Conservation (phyloP, 2,329 filamentous ascomycete species). For the Fusarium anguioides region DNA sequence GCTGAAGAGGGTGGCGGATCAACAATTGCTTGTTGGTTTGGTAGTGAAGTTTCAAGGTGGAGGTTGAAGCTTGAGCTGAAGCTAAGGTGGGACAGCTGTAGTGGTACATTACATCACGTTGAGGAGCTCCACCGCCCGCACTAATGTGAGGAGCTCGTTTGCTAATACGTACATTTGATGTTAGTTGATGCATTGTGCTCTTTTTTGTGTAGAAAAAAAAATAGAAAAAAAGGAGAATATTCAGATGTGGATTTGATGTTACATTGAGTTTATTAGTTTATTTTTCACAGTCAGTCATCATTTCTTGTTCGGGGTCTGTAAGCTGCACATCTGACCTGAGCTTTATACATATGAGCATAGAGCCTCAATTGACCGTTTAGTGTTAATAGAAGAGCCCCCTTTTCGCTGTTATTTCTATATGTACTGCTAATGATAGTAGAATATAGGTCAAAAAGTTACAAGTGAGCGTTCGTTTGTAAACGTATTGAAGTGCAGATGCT, state of each 20-base stretch:
- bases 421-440: not conserved
- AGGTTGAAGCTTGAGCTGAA: constrained; percentile 16
- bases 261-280: not conserved
- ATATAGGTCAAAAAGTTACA: no score
- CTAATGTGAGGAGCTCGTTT: constrained; percentile 11
- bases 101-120: constrained; percentile 41
- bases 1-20: constrained; percentile 7
- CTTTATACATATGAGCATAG: not conserved
- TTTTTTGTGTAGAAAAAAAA: not conserved
- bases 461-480: not conserved
- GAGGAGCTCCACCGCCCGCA: constrained; percentile 20
- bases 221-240: not conserved
- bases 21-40: constrained; percentile 28
- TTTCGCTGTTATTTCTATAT: not conserved
- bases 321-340: not conserved
- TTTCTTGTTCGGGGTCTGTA: not conserved
- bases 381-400: not conserved
- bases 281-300: not conserved
- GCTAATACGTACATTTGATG: not conserved
- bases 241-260: not conserved
- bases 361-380: no score
- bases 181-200: not conserved
- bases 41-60: constrained; percentile 12
- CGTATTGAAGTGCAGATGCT: not conserved
- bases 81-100: not conserved